A percentile compares a stretch with the other conserved stretches of the same genome.
These are phyloP conservation scores for Schwanniomyces pseudopolymorphus DNA, from an alignment of 805 yeast species.

Conservation along the genomic window DNA sequence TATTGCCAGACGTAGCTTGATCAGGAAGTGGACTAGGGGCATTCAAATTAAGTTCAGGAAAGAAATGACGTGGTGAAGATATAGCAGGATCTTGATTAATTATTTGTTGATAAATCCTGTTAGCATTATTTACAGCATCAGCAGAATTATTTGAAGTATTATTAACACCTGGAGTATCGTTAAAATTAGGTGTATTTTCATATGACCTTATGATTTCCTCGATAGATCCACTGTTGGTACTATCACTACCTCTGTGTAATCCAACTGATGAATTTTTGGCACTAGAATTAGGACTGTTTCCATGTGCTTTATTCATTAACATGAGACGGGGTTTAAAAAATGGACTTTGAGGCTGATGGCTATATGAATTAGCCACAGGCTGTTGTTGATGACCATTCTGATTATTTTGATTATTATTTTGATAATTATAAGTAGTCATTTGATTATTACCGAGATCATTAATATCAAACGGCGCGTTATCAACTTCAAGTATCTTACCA, in stretches of 20 bases:
- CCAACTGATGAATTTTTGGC: slow-evolving; percentile 4
- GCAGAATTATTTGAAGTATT: slow-evolving; percentile 1
- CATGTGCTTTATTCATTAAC: slow-evolving; percentile 41
- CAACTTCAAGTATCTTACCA: slow-evolving; percentile 45
- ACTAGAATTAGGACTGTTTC: slow-evolving; percentile 13
- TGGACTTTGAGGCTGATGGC: slow-evolving; percentile 15
- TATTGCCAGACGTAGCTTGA: slow-evolving; percentile 5
- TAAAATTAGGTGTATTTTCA: slow-evolving; percentile 14
- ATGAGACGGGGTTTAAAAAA: slow-evolving; percentile 35
- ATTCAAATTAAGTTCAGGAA: slow-evolving; percentile 26
- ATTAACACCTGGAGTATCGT: neutral
- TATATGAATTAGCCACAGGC: slow-evolving; percentile 3
- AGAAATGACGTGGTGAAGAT: slow-evolving; percentile 32
- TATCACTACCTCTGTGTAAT: slow-evolving; percentile 6
- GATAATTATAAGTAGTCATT: slow-evolving; percentile 18
- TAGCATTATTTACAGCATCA: slow-evolving; percentile 15
- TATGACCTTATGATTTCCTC: slow-evolving; percentile 32
- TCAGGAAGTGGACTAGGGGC: slow-evolving; percentile 5
- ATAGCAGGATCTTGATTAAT: slow-evolving; percentile 20
- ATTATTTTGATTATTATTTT: slow-evolving; percentile 2
- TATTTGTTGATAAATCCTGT: slow-evolving; percentile 31
- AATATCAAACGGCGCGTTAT: slow-evolving; percentile 14
- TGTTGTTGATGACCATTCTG: slow-evolving; percentile 6
- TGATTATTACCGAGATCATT: slow-evolving; percentile 14
- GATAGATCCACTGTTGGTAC: slow-evolving; percentile 13